These are phyloP conservation scores for Prunus mume DNA, from an alignment of 306 rosid genomes.

Conservation along the genomic window DNA sequence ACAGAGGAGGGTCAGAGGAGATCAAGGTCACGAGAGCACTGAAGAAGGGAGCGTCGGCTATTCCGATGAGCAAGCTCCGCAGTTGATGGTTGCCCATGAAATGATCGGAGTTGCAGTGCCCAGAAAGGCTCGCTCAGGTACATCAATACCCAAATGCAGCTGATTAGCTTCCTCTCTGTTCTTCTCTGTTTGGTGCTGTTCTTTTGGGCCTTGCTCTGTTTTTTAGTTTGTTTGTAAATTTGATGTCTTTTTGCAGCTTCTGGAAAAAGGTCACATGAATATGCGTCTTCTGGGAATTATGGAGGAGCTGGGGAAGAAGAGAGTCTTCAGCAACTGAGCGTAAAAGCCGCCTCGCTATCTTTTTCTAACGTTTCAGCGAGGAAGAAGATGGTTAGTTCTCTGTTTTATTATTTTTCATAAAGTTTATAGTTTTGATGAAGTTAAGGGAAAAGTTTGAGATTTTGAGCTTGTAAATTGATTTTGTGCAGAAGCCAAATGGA, in stretches of 20 bases:
- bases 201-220: slow-evolving; percentile 1
- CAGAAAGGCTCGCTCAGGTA: slow-evolving; percentile 84
- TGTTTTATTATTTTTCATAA: neutral
- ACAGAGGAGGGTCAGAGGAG: slow-evolving; percentile 29
- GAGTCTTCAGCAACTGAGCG: slow-evolving; percentile 18
- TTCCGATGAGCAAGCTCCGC: slow-evolving; percentile 12
- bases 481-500: slow-evolving; percentile 44
- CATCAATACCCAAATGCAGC: neutral
- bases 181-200: neutral
- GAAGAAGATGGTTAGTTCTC: slow-evolving; percentile 51
- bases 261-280: slow-evolving; percentile 51
- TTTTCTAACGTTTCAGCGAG: slow-evolving; percentile 30
- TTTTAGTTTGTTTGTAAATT: neutral
- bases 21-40: slow-evolving; percentile 13
- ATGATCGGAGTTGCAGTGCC: slow-evolving; percentile 61
- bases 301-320: slow-evolving; percentile 35
- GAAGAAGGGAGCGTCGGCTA: neutral
- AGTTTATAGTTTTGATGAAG: neutral
- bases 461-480: slow-evolving; percentile 15
- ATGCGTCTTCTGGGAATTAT: slow-evolving; percentile 33
- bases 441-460: neutral
- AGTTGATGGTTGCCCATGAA: slow-evolving; percentile 37
- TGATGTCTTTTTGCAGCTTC: slow-evolving; percentile 44
- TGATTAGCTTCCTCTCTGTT: neutral
- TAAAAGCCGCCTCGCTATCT: slow-evolving; percentile 30